Base-by-base conservation (phyloP, 768 basidiomycete species). In the Mycena filopes region DNA sequence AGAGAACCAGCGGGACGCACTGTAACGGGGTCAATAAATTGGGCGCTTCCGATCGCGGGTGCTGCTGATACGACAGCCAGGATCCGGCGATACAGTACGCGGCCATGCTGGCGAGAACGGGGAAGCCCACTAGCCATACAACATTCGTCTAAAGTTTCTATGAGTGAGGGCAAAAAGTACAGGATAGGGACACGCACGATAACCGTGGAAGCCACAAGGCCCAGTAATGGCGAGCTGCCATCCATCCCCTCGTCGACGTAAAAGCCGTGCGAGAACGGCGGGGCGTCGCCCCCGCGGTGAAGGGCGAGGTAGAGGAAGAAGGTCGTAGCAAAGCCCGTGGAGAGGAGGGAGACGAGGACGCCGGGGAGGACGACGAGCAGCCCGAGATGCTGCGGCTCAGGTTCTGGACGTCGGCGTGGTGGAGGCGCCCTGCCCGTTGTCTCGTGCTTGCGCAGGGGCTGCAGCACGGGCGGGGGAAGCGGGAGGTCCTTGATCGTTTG, bases 391-490 rank as follows among this genome's bases (percentile, higher is more conserved):
- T 58, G 55, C n/a, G 25, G 42, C 36, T 45, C 36, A 7, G 56
- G 59, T 8, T 62, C 63, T 4, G 2, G 21, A 9, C 60, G 43
- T 20, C 55, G 55, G 28, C 55, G 55, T 28, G 59, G 63, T 11
- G 49, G 33, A 0, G 40, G 25, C 48, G 51, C 62, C 36, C n/a
- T 53, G 33, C 59, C 61, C 28, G 33, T 33, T 46, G 60, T 58
- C 43, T 69, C 68, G 46, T 63, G 50, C 55, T 69, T 69, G 25
- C 68, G 63, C 9, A 69, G 68, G 20, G 68, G 68, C 47, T 69
- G 60, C 21, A 69, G 64, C 51, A 60, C 60, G 18, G 41, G 25
- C 21, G 64, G 68, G 1, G 46, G 68, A 4, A 43, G 50, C 12
- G 68, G 68, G 15, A 69, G 63, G 2, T 51, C 46, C 40, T 65